Percentiles rank a stretch among this genome's conserved stretches.
Evolutionary conservation across 768 basidiomycete genomes (phyloP).

Genomic region (Suillus subaureus): DNA sequence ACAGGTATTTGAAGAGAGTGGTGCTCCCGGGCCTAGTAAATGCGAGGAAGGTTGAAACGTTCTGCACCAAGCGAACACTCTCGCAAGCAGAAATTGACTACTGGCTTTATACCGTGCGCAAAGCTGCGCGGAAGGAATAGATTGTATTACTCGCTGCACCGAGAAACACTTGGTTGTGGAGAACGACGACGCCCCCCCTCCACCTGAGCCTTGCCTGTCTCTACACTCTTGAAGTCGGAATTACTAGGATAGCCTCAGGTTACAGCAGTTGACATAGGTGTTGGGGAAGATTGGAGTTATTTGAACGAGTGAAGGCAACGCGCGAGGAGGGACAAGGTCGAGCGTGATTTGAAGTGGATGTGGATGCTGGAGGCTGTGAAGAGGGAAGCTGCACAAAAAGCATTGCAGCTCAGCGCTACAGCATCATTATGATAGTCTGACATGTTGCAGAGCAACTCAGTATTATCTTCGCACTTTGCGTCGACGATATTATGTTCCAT

Average conservation of each 20-base stretch:
- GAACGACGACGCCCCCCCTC: constrained; percentile 9
- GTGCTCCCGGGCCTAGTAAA: constrained; percentile 52
- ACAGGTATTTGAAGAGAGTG: constrained; percentile 54
- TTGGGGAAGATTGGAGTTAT: constrained; percentile 52
- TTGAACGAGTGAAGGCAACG: constrained; percentile 56
- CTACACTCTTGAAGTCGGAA: constrained; percentile 28
- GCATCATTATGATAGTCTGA: background rate
- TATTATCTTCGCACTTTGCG: background rate
- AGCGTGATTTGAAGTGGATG: constrained; percentile 43
- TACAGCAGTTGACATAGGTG: constrained; percentile 32
- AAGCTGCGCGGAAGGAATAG: constrained; percentile 22
- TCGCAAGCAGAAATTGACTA: constrained; percentile 28
- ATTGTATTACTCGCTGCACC: constrained; percentile 16
- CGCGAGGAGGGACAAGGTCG: constrained; percentile 48
- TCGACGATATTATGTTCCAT: background rate
- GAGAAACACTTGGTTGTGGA: constrained; percentile 47
- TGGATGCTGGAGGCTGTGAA: constrained; percentile 34
- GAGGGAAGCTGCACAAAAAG: constrained; percentile 3
- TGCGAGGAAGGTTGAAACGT: constrained; percentile 44
- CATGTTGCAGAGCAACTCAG: background rate
- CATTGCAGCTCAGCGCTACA: background rate
- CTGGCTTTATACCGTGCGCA: constrained; percentile 23
- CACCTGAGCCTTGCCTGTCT: constrained; percentile 6
- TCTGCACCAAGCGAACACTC: constrained; percentile 36
- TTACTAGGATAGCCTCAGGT: constrained; percentile 12